A percentile compares a stretch with the other conserved stretches of the same genome.
Evolutionary conservation across 2,329 filamentous ascomycete genomes (phyloP).

Genomic region (Xylariales sp.): DNA sequence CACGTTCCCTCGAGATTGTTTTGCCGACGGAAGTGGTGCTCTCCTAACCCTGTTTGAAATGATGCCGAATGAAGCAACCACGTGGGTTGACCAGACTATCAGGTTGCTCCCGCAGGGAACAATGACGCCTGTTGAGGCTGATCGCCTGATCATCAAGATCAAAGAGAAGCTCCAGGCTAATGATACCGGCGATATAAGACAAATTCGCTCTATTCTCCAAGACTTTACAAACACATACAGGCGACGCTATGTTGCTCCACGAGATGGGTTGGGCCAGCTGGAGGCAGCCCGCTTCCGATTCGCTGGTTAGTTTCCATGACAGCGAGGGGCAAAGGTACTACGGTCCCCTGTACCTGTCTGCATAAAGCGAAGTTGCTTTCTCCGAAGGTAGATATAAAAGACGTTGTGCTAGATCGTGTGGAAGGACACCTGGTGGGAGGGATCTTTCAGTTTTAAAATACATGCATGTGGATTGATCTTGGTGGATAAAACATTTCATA

Average conservation of each 20-base stretch:
- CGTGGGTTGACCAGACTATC: constrained; percentile 82
- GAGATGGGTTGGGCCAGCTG: constrained; percentile 82
- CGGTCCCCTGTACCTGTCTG: too few species aligned
- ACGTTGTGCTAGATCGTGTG: too few species aligned
- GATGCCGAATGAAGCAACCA: constrained; percentile 71
- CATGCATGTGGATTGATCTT: too few species aligned
- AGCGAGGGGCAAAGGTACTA: too few species aligned
- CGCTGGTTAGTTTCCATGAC: constrained; percentile 48
- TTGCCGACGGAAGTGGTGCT: constrained; percentile 91
- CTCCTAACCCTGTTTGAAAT: constrained; percentile 85
- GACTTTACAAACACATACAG: constrained; percentile 97
- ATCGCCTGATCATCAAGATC: constrained; percentile 76
- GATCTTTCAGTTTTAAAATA: background rate
- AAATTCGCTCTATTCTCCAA: constrained; percentile 81
- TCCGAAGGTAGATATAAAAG: too few species aligned
- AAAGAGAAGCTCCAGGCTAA: constrained; percentile 69
- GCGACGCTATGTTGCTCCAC: constrained; percentile 87
- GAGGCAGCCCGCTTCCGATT: constrained; percentile 89
- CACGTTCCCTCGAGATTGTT: constrained; percentile 92
- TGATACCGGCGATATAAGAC: constrained; percentile 57
- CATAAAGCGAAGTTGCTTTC: too few species aligned
- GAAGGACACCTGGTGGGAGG: constrained; percentile 1
- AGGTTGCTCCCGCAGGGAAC: constrained; percentile 78
- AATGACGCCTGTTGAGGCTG: constrained; percentile 73
- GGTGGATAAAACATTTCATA: too few species aligned